Percentiles rank a stretch among this genome's conserved stretches.
These are phyloP conservation scores for Chlamydomonas incerta DNA, from an alignment of 139 green algal genomes.

Conservation along the genomic window DNA sequence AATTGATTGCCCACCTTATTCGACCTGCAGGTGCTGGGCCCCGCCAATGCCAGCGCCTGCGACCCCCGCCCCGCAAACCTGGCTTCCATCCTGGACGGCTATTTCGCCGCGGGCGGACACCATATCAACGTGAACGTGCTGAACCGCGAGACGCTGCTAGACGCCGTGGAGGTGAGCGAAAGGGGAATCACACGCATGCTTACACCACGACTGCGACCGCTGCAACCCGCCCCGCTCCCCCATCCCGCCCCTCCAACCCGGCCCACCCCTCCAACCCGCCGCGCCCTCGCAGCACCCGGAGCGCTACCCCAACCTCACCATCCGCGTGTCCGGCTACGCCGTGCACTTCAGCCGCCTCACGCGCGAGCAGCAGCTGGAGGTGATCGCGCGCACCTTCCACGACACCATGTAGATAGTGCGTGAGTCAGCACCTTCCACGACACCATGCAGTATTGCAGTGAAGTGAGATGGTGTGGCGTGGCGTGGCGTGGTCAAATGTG, in stretches of 20 bases:
- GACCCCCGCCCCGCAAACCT: conserved; percentile 65
- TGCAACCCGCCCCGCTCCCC: no score
- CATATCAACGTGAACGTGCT: conserved; percentile 87
- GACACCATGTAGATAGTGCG: conserved; percentile 27
- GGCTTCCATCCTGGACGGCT: conserved; percentile 76
- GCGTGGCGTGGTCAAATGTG: no score
- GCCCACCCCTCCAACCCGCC: no score
- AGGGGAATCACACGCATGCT: no score
- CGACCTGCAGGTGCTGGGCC: no score
- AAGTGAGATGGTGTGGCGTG: no score
- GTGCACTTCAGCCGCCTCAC: conserved; percentile 80
- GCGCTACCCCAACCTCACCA: conserved; percentile 80
- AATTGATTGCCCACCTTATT: no score
- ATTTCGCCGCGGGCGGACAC: conserved; percentile 74
- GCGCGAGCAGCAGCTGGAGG: conserved; percentile 76
- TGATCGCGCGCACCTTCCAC: conserved; percentile 68
- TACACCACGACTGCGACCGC: no score
- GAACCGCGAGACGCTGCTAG: conserved; percentile 68
- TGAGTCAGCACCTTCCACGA: conserved; percentile 75
- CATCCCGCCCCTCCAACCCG: no score
- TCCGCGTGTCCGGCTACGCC: conserved; percentile 80
- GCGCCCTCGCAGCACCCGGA: conserved; percentile 83
- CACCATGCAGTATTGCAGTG: not conserved
- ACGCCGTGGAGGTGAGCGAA: conserved; percentile 73
- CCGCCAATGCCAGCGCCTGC: not conserved